Conservation (phyloP, 2,329 filamentous ascomycete species). For the Zymoseptoria brevis region DNA sequence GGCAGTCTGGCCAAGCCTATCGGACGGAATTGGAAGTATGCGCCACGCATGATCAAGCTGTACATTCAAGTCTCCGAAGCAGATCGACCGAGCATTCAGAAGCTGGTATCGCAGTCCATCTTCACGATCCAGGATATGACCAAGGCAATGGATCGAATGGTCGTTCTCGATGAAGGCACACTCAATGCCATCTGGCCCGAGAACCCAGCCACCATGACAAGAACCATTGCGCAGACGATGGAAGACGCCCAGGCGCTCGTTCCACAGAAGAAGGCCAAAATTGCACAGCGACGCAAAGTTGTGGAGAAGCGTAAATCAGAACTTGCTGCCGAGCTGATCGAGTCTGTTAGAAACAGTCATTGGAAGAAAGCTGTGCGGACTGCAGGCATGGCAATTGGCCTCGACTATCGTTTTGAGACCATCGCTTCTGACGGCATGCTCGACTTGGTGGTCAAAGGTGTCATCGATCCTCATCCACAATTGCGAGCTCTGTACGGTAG, state of each 20-base stretch:
- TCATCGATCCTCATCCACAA: constrained; percentile 84
- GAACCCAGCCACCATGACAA: constrained; percentile 22
- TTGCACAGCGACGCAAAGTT: constrained; percentile 63
- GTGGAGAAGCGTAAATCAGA: constrained; percentile 79
- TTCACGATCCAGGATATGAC: constrained; percentile 90
- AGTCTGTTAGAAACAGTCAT: constrained; percentile 69
- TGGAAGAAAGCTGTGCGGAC: constrained; percentile 95
- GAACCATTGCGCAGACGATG: constrained; percentile 26
- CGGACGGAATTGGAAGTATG: constrained; percentile 87
- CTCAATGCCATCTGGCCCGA: constrained; percentile 64
- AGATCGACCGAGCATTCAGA: constrained; percentile 91
- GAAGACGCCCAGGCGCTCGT: constrained; percentile 57
- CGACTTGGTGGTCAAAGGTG: constrained; percentile 70
- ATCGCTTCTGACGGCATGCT: constrained; percentile 76
- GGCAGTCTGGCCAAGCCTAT: constrained; percentile 83
- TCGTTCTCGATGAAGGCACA: constrained; percentile 65
- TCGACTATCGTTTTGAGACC: constrained; percentile 84
- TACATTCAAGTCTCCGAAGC: constrained; percentile 86
- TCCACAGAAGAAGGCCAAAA: constrained; percentile 60
- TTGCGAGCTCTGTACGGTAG: constrained; percentile 74
- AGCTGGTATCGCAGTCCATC: constrained; percentile 69
- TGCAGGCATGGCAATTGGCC: constrained; percentile 80
- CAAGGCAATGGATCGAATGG: constrained; percentile 76
- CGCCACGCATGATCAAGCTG: constrained; percentile 77
- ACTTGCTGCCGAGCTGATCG: constrained; percentile 72